These are phyloP conservation scores for Lactarius sanguifluus DNA, from an alignment of 768 basidiomycete species.

Conservation along the genomic window DNA sequence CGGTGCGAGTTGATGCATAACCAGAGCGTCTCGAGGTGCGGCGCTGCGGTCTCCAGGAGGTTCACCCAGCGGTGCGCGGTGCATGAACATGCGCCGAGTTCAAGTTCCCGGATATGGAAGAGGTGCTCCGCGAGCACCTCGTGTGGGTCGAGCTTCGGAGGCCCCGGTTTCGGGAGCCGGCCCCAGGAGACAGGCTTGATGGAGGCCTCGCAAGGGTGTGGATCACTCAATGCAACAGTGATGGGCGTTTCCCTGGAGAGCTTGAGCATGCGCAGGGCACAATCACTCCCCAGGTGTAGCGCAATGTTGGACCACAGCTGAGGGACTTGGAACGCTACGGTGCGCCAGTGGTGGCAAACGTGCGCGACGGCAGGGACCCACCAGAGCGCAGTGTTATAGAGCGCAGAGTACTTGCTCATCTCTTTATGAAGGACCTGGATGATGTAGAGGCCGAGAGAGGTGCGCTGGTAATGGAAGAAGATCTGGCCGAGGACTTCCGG, in stretches of 20 bases:
- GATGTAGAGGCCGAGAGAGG: neutral
- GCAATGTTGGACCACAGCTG: constrained; percentile 18
- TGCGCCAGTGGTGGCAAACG: constrained; percentile 23
- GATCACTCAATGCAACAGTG: constrained; percentile 7
- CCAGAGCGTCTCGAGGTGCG: constrained; percentile 12
- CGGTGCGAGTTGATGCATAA: constrained; percentile 9
- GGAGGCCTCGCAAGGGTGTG: constrained; percentile 15
- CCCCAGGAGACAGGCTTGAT: constrained; percentile 1
- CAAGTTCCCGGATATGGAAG: constrained; percentile 21
- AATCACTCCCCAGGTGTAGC: constrained; percentile 12
- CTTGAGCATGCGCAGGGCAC: constrained; percentile 20
- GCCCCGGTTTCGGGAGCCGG: neutral
- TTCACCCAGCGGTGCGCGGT: constrained; percentile 5
- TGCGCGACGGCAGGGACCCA: constrained; percentile 23
- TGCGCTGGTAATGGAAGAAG: constrained; percentile 21
- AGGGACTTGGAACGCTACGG: constrained; percentile 19
- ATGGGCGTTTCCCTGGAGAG: constrained; percentile 15
- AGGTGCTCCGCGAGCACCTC: constrained; percentile 22
- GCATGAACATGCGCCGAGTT: constrained; percentile 9
- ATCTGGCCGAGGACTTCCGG: constrained; percentile 20
- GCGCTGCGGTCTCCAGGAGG: constrained; percentile 14
- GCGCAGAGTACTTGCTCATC: neutral
- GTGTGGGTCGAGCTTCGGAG: constrained; percentile 7
- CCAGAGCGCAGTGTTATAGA: constrained; percentile 6
- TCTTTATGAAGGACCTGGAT: neutral